Conservation (phyloP, 2,329 filamentous ascomycete species). For the Triangularia setosa region DNA sequence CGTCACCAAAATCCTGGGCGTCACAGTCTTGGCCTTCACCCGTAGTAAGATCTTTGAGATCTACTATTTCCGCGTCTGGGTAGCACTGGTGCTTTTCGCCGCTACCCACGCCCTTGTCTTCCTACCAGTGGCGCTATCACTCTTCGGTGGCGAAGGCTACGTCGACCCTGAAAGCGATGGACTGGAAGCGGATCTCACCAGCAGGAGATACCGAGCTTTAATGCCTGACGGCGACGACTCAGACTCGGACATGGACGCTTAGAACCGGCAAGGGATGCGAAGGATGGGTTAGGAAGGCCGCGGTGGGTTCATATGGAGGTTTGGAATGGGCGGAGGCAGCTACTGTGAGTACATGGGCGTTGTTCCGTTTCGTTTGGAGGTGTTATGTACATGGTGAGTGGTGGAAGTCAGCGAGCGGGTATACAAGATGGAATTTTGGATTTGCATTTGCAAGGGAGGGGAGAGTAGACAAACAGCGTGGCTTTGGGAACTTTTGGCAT, state of each 20-base stretch:
- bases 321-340: no score
- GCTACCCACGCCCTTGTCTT: constrained; percentile 86
- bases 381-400: neutral
- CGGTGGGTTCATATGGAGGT: no score
- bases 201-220: constrained; percentile 71
- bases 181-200: constrained; percentile 82
- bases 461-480: no score
- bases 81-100: constrained; percentile 85
- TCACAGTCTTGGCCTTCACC: constrained; percentile 89
- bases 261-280: no score
- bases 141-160: constrained; percentile 83
- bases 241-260: neutral
- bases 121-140: constrained; percentile 80
- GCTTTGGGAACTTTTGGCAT: no score
- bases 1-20: constrained; percentile 88
- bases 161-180: constrained; percentile 83
- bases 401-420: no score
- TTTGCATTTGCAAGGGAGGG: no score
- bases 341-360: no score
- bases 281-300: no score
- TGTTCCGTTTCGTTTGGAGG: no score
- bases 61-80: constrained; percentile 97
- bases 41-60: constrained; percentile 98
- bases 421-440: no score
- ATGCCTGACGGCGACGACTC: constrained; percentile 35